Evolutionary conservation across 257 asterid genomes (phyloP), one percentile per base, ranked within the genome.

Genomic region (Euphrasia confusa): DNA sequence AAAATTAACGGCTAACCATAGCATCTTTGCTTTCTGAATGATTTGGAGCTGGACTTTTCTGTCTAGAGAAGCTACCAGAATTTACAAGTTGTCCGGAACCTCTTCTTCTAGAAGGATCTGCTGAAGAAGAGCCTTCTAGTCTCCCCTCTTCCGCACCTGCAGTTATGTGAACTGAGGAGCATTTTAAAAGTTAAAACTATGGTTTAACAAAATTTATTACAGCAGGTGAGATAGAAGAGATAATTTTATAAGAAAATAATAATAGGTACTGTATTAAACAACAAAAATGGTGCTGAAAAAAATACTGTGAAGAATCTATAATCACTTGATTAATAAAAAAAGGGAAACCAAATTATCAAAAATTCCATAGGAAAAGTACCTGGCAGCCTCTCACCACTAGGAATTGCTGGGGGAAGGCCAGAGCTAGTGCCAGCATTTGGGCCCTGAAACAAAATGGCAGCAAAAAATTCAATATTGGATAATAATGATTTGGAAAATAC

Each of bases 341-440:
- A 63, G 24, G 12, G 26, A 18, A 49, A 37, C 58, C 60, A 30
- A 37, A 42, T 30, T 30, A 26, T 35, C 45, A 50, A 26, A 54
- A 30, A 52, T n/a, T 24, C 18, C 14, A 53, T 9, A 50, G 50
- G 15, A 63, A 61, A 66, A 55, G 63, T 77, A 91, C 95, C 95
- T 77, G 83, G 79, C 40, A 67, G 79, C 50, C 89, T 74, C 66
- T 88, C 96, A 50, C 75, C 81, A 74, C 77, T 76, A 69, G 94
- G 92, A 75, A 88, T 75, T 18, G 80, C 87, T 64, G 98, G 98
- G 60, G 95, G 96, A 27, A 91, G 77, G 49, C 92, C 96, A 26
- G 95, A 81, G 80, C 94, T 91, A 26, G 94, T 80, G 68, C 88
- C 96, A 48, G 87, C 88, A 78, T 65, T 76, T 54, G 86, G 78